Base-by-base conservation (phyloP, 306 rosid genomes). In the Vicia villosa region DNA sequence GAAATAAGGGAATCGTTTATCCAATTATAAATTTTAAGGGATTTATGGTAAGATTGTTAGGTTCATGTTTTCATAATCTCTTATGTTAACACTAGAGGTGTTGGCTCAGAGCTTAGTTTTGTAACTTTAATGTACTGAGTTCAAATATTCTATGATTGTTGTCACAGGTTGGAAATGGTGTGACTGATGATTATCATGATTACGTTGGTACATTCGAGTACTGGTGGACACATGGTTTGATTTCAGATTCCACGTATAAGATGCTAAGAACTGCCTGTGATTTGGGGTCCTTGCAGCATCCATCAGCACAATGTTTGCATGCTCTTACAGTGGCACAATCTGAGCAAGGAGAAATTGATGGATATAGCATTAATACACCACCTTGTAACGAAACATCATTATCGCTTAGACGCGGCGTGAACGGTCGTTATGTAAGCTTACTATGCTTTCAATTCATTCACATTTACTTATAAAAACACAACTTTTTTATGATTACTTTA, bases 331-430 rank as follows among this genome's bases (percentile, higher is more conserved):
- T 74, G 46, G 96, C 99, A 17, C 69, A 22, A 66, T 21, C 47
- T 55, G 97, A 91, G 88, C 91, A 66, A 72, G 99, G 99, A 78
- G 87, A 91, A 80, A 94, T 94, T 10, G 99, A 91, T 75, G 91
- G 88, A 0, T 94, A 94, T 71, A 94, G 97, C 91, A 83, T 94
- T 59, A 87, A 72, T 74, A 87, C 96, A 8, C 81, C 26, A 67
- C 92, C 97, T n/a, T 94, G 99, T 85, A 89, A 81, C 77, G 32
- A 60, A 62, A 80, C n/a, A n/a, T n/a, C 89, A 6, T 75, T 65
- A 71, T 70, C 89, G 3, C 83, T 87, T 49, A 78, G 74, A 70
- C 84, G 58, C 73, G 80, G 84, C 78, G 81, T 89, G 84, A 81
- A 83, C 68, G 97, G 92, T 56, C 99, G 86, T 74, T 95, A 95